These are phyloP conservation scores for Neurospora hispaniola DNA, from an alignment of 495 filamentous ascomycete genomes.

Conservation along the genomic window DNA sequence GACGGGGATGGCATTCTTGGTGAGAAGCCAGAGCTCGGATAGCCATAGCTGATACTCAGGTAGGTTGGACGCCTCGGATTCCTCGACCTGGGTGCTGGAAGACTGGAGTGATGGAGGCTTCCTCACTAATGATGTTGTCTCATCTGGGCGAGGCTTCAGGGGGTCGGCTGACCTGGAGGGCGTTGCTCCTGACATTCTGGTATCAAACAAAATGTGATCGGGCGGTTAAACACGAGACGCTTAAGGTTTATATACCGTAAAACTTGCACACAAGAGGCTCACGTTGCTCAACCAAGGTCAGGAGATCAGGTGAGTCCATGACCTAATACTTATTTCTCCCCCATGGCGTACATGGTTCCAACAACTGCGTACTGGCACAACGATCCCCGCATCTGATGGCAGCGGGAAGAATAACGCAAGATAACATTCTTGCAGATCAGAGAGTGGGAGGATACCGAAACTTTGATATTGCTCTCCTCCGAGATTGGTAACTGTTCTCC, in stretches of 20 bases:
- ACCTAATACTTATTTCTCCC: not conserved
- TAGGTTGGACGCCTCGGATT: conserved; percentile 1
- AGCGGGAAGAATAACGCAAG: not conserved
- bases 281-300: not conserved
- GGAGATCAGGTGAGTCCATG: not conserved
- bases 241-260: not conserved
- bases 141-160: conserved; percentile 17
- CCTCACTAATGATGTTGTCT: conserved; percentile 39
- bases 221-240: not conserved
- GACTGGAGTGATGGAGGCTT: conserved; percentile 20
- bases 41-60: conserved; percentile 24
- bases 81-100: not conserved
- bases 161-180: not conserved
- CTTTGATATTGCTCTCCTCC: not conserved
- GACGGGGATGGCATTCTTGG: conserved; percentile 64
- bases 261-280: not conserved
- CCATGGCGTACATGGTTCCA: not conserved
- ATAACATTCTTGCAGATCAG: not conserved
- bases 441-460: not conserved
- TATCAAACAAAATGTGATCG: not conserved
- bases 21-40: conserved; percentile 56
- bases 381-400: not conserved
- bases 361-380: not conserved
- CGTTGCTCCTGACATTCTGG: conserved; percentile 1
- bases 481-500: not conserved